These are phyloP conservation scores for Syncephalastrum monosporum DNA, from an alignment of 371 early-diverging fungal genomes.

Conservation along the genomic window DNA sequence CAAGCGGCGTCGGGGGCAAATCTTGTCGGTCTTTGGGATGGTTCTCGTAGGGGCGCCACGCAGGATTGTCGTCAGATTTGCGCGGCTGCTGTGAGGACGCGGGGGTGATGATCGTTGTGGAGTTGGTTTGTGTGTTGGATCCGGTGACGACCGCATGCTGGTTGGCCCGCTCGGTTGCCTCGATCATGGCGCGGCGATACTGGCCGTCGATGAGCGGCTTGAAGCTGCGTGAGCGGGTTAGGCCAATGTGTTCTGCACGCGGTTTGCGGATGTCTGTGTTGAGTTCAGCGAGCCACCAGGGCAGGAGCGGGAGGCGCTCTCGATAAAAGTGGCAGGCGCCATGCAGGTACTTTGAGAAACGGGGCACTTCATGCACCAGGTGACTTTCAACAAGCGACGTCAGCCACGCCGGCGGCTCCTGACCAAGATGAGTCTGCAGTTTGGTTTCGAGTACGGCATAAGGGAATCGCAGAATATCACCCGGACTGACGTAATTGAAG, in stretches of 20 bases:
- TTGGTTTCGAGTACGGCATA: conserved; percentile 33
- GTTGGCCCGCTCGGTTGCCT: conserved; percentile 25
- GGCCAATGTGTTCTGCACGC: conserved; percentile 25
- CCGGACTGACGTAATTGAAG: conserved; percentile 80
- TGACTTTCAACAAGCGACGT: conserved; percentile 80
- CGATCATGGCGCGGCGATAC: conserved; percentile 31
- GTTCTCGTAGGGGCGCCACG: no score
- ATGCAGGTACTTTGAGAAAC: conserved; percentile 97
- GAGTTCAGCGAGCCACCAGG: conserved; percentile 46
- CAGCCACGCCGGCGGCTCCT: conserved; percentile 92
- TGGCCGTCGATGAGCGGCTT: conserved; percentile 41
- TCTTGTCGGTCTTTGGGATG: no score
- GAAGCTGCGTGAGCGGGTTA: conserved; percentile 29
- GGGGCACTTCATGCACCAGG: conserved; percentile 95
- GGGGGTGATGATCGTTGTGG: background rate
- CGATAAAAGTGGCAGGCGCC: conserved; percentile 61
- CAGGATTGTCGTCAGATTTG: no score
- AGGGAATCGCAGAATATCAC: conserved; percentile 30
- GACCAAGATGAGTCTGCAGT: conserved; percentile 86
- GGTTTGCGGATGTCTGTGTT: conserved; percentile 48
- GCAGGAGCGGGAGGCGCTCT: conserved; percentile 19
- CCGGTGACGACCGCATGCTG: conserved; percentile 20
- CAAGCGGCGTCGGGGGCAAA: no score
- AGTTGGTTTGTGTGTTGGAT: background rate
- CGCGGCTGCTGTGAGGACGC: background rate